Evolutionary conservation across 805 yeast species (phyloP).

Genomic region (Hanseniaspora occidentalis): DNA sequence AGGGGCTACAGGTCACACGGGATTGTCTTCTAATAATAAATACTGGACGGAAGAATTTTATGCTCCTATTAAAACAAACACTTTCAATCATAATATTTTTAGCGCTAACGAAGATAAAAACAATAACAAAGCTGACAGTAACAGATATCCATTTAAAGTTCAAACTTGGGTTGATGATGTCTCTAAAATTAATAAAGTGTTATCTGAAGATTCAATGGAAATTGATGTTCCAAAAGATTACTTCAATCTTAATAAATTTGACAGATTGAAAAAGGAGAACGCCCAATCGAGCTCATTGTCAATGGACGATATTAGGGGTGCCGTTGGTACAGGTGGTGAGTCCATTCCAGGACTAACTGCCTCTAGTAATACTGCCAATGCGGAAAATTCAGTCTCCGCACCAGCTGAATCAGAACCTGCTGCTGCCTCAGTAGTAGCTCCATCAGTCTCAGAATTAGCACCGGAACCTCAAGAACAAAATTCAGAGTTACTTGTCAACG

Average conservation of each 20-base stretch:
- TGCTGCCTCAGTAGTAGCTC: too few relatives aligned
- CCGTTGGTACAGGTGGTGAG: constrained; percentile 35
- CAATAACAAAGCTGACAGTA: constrained; percentile 6
- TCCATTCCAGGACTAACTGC: constrained; percentile 34
- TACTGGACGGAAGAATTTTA: constrained; percentile 23
- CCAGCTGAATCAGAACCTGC: too few relatives aligned
- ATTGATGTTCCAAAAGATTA: constrained; percentile 29
- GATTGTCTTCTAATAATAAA: too few relatives aligned
- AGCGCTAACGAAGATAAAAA: constrained; percentile 8
- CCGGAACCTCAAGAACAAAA: too few relatives aligned
- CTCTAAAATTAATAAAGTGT: constrained; percentile 4
- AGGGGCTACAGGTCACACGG: too few relatives aligned
- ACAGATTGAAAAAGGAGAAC: constrained; percentile 15
- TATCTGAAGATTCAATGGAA: constrained; percentile 14
- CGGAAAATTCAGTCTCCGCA: constrained; percentile 8
- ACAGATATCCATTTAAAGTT: constrained; percentile 12
- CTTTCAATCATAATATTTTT: constrained; percentile 5
- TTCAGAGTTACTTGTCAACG: too few relatives aligned
- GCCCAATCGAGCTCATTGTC: constrained; percentile 22
- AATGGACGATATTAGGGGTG: constrained; percentile 40
- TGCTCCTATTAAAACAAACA: constrained; percentile 13
- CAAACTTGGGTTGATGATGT: constrained; percentile 15
- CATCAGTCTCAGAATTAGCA: too few relatives aligned
- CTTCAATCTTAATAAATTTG: constrained; percentile 31
- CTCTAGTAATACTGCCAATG: constrained; percentile 11